Percentiles rank a stretch among this genome's conserved stretches.
These are phyloP conservation scores for Emergomyces africanus DNA, from an alignment of 2,329 filamentous ascomycete genomes.

Conservation along the genomic window DNA sequence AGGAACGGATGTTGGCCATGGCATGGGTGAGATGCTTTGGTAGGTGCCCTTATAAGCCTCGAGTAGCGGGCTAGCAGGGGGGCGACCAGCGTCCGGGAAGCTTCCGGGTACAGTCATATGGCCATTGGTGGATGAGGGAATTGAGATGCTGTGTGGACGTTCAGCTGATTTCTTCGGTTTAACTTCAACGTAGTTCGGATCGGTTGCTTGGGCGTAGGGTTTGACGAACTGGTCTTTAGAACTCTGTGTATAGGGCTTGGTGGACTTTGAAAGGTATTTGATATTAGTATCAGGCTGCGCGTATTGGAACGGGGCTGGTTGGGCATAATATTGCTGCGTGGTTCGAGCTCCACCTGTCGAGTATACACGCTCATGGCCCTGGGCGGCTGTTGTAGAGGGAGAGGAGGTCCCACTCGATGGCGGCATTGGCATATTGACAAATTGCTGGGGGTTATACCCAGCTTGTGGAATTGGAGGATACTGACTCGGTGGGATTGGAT, in stretches of 20 bases:
- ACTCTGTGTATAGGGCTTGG: slow-evolving; percentile 3
- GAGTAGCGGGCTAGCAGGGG: slow-evolving; percentile 71
- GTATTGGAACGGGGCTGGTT: slow-evolving; percentile 25
- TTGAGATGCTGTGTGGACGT: slow-evolving; percentile 23
- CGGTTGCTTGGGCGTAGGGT: slow-evolving; percentile 15
- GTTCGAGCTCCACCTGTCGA: slow-evolving; percentile 15
- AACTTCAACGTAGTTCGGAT: slow-evolving; percentile 18
- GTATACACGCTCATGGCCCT: slow-evolving; percentile 20
- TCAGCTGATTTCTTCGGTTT: slow-evolving; percentile 9
- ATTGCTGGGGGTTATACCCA: background rate
- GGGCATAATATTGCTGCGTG: slow-evolving; percentile 18
- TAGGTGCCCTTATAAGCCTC: slow-evolving; percentile 92
- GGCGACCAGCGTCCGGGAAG: slow-evolving; percentile 26
- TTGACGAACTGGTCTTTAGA: slow-evolving; percentile 9
- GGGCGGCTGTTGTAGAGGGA: slow-evolving; percentile 14
- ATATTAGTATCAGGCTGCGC: slow-evolving; percentile 28
- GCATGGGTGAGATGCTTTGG: slow-evolving; percentile 90
- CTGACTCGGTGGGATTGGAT: background rate
- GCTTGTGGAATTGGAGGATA: background rate
- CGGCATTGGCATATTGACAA: background rate
- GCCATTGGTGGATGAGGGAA: slow-evolving; percentile 28
- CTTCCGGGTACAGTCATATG: slow-evolving; percentile 20
- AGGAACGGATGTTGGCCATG: slow-evolving; percentile 56
- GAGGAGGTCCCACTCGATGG: slow-evolving; percentile 14
- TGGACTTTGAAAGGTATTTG: slow-evolving; percentile 24